Evolutionary conservation across 495 filamentous ascomycete genomes (phyloP), one percentile per base, ranked within the genome.

Genomic region (Aspergillus mulundensis): DNA sequence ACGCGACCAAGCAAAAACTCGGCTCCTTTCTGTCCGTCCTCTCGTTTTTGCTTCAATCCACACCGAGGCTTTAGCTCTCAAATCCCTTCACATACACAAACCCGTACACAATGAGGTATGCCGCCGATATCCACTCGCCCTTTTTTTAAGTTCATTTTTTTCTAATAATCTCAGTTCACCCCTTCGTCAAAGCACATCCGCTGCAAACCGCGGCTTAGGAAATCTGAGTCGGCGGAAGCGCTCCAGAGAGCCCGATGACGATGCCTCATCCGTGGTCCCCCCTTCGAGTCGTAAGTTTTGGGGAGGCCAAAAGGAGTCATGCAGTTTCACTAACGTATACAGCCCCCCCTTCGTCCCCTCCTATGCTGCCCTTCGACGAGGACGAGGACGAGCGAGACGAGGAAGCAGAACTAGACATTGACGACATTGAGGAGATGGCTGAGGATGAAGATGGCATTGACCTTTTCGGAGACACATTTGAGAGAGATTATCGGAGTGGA

Each of bases 401-500:
- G 40, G 88, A 90, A 46, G 77, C 81, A 50, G 87, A 91, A 57
- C 69, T 95, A 6, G 91, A 96, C 63, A 84, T 97, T 61, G 92
- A 97, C 53, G 95, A 99, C 63, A 82, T 90, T 43, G 95, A 97
- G 61, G 95, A 99, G 70, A 84, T 91, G 84, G 95, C 92, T 11
- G 95, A 97, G 69, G 94, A 97, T 63, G 89, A 94, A 62, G 88
- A 87, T 42, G 89, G 89, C 16, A 95, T 97, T 61, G 93, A 99
- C 73, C 82, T 99, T 23, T 97, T 97, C 65, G 87, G 80, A 30
- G 89, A 95, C 60, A 87, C 90, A 58, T 96, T 91, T 70, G 90
- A 96, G 70, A 79, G 80, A 54, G 92, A 97, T 71, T 95, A 97
- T 70, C 76, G 77, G 50, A 75, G 62, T 74, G 38, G 77, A 72